Evolutionary conservation across 1,284 basidiomycete species (phyloP).

Genomic region (Leccinum subatratum): DNA sequence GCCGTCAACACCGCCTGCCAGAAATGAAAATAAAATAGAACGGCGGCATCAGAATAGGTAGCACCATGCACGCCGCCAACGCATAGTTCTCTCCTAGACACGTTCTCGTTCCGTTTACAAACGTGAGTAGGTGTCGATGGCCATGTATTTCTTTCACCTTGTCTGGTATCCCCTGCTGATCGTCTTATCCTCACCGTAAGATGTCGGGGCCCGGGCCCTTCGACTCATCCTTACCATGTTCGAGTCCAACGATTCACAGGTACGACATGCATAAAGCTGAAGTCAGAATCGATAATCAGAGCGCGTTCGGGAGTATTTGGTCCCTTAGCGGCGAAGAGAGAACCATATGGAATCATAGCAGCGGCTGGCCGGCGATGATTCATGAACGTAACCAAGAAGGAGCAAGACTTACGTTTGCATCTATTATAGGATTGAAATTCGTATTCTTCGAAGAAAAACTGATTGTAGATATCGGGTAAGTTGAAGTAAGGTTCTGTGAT

Average conservation of each 20-base stretch:
- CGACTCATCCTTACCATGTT: too few species aligned
- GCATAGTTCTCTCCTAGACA: constrained; percentile 45
- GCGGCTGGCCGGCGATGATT: constrained; percentile 53
- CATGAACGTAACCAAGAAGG: constrained; percentile 20
- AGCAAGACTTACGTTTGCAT: constrained; percentile 64
- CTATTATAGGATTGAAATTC: constrained; percentile 83
- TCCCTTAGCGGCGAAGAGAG: constrained; percentile 48
- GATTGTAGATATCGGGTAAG: constrained; percentile 84
- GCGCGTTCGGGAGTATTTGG: constrained; percentile 67
- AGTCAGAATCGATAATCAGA: constrained; percentile 84
- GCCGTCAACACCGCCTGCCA: constrained; percentile 2
- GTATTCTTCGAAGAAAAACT: constrained; percentile 94
- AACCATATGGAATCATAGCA: constrained; percentile 67
- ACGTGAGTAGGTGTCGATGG: constrained; percentile 38
- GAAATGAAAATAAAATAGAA: neutral
- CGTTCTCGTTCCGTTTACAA: constrained; percentile 37
- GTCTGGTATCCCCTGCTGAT: constrained; percentile 15
- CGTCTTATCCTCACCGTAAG: neutral
- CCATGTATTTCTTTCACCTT: constrained; percentile 37
- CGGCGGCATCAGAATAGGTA: neutral
- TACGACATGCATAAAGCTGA: constrained; percentile 87
- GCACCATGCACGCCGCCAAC: constrained; percentile 46
- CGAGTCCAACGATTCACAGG: constrained; percentile 48
- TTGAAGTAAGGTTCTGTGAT: constrained; percentile 93
- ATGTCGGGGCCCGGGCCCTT: too few species aligned